phyloP scores from a whole-genome alignment of 805 yeast species.

The Candida krabiensis region DNA sequence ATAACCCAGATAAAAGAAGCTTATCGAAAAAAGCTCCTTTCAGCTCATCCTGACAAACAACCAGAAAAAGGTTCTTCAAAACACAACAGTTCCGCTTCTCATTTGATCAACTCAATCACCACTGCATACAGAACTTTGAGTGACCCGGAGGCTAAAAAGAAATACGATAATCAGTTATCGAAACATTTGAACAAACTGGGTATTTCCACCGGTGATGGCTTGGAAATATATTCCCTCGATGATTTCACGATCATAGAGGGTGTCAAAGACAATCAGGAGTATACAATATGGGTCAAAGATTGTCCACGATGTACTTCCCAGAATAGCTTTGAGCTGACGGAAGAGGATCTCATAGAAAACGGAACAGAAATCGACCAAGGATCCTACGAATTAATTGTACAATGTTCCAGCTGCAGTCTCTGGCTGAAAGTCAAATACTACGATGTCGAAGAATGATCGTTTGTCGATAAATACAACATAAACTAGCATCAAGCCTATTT shows the following conservation, averaged over 20 bases:
- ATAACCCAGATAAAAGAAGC: conserved; percentile 54
- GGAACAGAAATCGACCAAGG: conserved; percentile 41
- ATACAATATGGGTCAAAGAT: conserved; percentile 39
- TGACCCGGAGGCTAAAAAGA: conserved; percentile 37
- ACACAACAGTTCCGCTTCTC: neutral
- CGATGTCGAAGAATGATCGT: conserved; percentile 37
- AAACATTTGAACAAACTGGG: conserved; percentile 38
- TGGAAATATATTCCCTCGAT: conserved; percentile 65
- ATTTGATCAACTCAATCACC: conserved; percentile 43
- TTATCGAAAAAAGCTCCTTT: conserved; percentile 59
- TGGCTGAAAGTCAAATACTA: conserved; percentile 79
- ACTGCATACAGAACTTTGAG: conserved; percentile 63
- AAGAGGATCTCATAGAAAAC: conserved; percentile 55
- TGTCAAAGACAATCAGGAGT: conserved; percentile 32
- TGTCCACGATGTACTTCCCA: conserved; percentile 67
- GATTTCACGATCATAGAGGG: conserved; percentile 48
- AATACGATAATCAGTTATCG: conserved; percentile 54
- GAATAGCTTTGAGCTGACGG: conserved; percentile 58
- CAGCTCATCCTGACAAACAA: conserved; percentile 78
- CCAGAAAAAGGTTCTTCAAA: neutral
- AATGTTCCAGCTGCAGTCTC: conserved; percentile 79
- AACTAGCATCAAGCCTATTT: conserved; percentile 1
- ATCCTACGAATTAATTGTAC: conserved; percentile 66
- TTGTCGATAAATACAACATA: neutral
- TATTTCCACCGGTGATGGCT: conserved; percentile 58